These are phyloP conservation scores for Amauroascus niger DNA, from an alignment of 2,329 filamentous ascomycete genomes.

Conservation along the genomic window DNA sequence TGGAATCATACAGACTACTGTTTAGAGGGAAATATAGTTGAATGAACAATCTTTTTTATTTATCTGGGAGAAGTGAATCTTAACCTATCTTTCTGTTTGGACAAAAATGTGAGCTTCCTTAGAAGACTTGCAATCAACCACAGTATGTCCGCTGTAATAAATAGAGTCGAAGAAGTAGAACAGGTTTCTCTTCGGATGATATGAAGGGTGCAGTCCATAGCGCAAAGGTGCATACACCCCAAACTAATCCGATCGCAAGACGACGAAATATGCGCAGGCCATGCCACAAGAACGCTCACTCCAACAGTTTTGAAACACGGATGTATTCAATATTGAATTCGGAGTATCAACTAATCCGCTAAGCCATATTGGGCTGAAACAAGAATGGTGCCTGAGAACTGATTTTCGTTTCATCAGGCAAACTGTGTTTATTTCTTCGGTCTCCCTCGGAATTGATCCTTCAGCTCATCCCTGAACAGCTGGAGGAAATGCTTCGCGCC, in stretches of 20 bases:
- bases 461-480: constrained; percentile 26
- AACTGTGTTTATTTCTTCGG: constrained; percentile 7
- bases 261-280: neutral
- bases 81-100: no score
- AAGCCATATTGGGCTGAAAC: neutral
- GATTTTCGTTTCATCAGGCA: neutral
- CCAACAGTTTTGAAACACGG: neutral
- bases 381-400: neutral
- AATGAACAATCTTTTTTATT: neutral
- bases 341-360: neutral
- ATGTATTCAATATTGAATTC: neutral
- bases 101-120: neutral
- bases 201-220: constrained; percentile 7
- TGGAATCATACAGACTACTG: no score
- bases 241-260: neutral
- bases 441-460: constrained; percentile 22
- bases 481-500: constrained; percentile 23
- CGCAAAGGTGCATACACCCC: constrained; percentile 3
- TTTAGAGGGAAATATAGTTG: no score
- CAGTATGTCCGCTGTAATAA: neutral
- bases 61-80: neutral
- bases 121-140: neutral
- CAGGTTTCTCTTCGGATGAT: neutral
- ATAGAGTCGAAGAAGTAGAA: neutral
- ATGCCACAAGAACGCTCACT: no score